Percentiles rank a stretch among this genome's conserved stretches.
phyloP scores from a whole-genome alignment of 768 basidiomycete species.

The Lactarius sp. region DNA sequence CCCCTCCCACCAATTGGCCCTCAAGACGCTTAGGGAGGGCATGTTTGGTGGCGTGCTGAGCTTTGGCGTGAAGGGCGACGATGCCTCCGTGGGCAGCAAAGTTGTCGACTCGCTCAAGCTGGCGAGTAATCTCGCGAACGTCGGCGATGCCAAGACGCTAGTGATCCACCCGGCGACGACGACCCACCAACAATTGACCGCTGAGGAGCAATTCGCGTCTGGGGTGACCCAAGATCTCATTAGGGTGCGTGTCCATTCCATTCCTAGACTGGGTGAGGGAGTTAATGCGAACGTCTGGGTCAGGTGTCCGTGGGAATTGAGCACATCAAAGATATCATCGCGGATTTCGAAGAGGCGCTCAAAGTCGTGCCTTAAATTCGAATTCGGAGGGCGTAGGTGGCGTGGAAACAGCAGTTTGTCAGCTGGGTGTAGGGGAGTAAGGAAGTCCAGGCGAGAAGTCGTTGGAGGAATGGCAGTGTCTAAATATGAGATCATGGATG shows the following conservation, averaged over 20 bases:
- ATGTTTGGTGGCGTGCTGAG: slow-evolving; percentile 69
- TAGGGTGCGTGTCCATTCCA: slow-evolving; percentile 41
- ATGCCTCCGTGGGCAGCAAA: slow-evolving; percentile 43
- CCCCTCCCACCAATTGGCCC: slow-evolving; percentile 53
- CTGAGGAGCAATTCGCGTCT: slow-evolving; percentile 54
- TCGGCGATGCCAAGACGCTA: slow-evolving; percentile 75
- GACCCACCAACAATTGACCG: slow-evolving; percentile 65
- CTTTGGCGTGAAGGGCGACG: slow-evolving; percentile 67
- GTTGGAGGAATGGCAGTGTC: not conserved
- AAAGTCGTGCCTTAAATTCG: slow-evolving; percentile 26
- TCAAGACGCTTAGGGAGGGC: slow-evolving; percentile 49
- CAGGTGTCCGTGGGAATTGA: slow-evolving; percentile 43
- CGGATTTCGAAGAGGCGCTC: slow-evolving; percentile 40
- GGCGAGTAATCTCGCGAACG: slow-evolving; percentile 69
- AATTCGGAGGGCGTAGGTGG: not conserved
- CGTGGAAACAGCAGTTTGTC: not conserved
- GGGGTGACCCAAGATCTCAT: slow-evolving; percentile 76
- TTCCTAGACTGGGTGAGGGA: not conserved
- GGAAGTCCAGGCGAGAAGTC: not conserved
- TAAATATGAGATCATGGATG: not conserved
- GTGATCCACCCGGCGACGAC: slow-evolving; percentile 76
- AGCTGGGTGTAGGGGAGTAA: not conserved
- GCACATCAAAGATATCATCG: slow-evolving; percentile 41
- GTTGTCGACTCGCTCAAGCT: slow-evolving; percentile 68
- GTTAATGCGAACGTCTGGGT: not conserved